Evolutionary conservation across 2,329 filamentous ascomycete species (phyloP).

Genomic region (Bimuria novae-zelandiae): DNA sequence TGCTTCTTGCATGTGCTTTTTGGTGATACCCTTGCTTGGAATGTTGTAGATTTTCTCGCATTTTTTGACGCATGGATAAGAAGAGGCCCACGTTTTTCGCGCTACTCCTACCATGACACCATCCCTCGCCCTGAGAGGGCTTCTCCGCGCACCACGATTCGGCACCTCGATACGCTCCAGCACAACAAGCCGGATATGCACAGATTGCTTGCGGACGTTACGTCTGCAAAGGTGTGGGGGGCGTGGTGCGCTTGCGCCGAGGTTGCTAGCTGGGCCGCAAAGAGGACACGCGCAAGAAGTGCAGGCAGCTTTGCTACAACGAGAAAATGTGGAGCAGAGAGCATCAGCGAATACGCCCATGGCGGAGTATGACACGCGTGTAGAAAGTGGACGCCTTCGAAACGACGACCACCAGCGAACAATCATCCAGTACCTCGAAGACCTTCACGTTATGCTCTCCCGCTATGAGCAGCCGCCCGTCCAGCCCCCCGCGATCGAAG

Average conservation of each 20-base stretch:
- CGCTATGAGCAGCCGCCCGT: slow-evolving; percentile 76
- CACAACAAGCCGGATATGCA: slow-evolving; percentile 32
- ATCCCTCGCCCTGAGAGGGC: slow-evolving; percentile 35
- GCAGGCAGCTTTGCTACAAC: slow-evolving; percentile 25
- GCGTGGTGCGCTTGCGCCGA: slow-evolving; percentile 8
- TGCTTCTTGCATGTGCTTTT: neutral
- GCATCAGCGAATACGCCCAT: slow-evolving; percentile 59
- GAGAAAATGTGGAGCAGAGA: neutral
- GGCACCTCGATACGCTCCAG: neutral
- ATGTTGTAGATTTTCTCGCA: slow-evolving; percentile 11
- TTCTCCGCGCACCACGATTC: slow-evolving; percentile 22
- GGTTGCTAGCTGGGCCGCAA: slow-evolving; percentile 14
- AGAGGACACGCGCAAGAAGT: slow-evolving; percentile 38
- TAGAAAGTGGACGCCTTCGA: slow-evolving; percentile 71
- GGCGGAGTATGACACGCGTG: slow-evolving; percentile 83
- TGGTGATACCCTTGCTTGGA: slow-evolving; percentile 2
- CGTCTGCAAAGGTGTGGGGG: slow-evolving; percentile 14
- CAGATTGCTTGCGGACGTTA: slow-evolving; percentile 27
- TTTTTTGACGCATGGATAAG: slow-evolving; percentile 10
- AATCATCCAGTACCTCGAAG: slow-evolving; percentile 87
- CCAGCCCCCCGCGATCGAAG: slow-evolving; percentile 76
- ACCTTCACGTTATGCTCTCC: slow-evolving; percentile 81
- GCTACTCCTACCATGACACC: slow-evolving; percentile 36
- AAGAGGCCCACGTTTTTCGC: neutral
- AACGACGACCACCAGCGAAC: slow-evolving; percentile 92